Base-by-base conservation (phyloP, 2,329 filamentous ascomycete species). In the Talaromyces amestolkiae region DNA sequence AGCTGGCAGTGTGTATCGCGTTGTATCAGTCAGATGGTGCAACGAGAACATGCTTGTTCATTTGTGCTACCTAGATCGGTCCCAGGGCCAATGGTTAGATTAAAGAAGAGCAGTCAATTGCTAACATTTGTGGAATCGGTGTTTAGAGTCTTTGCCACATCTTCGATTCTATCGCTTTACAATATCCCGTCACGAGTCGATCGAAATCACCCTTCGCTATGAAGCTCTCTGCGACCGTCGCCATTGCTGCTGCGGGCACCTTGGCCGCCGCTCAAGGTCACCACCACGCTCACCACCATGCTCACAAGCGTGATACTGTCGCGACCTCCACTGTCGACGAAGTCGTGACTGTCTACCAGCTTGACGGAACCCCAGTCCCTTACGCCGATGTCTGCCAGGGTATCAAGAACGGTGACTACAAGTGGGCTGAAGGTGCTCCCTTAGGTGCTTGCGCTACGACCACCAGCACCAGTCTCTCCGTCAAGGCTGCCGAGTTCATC, bases 321-420 rank as follows among this genome's bases (percentile, higher is more conserved):
- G 64, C 64, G 11, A 84, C 86, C 63, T 83, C 85, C 63, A 84
- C 88, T 60, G 81, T 84, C 47, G 86, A 84, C 49, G 84, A 88
- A 37, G 88, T 87, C 61, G 85, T 88, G 70, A 86, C 89, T 64
- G 85, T 89, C 65, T 97, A 93, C 79, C 84, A 89, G 75, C 81
- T 93, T 63, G 86, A 90, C 67, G 89, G 89, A 67, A 71, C 87
- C 73, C 68, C 80, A 39, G 84, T 96, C 70, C 81, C 82, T 63
- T 63, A 68, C 27, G 78, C 85, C 0, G 85, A 92, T 67, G 92
- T 92, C 63, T 84, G 89, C 79, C 75, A 86, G 64, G 92, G 92
- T 69, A 84, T 98, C 71, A 80, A 84, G 65, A 85, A 89, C 68
- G 91, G 92, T 61, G 85, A 86, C 56, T 75, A 87, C 54, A 77